Base-by-base conservation (phyloP, 192 early-diverging fungal genomes). In the Podila verticillata region DNA sequence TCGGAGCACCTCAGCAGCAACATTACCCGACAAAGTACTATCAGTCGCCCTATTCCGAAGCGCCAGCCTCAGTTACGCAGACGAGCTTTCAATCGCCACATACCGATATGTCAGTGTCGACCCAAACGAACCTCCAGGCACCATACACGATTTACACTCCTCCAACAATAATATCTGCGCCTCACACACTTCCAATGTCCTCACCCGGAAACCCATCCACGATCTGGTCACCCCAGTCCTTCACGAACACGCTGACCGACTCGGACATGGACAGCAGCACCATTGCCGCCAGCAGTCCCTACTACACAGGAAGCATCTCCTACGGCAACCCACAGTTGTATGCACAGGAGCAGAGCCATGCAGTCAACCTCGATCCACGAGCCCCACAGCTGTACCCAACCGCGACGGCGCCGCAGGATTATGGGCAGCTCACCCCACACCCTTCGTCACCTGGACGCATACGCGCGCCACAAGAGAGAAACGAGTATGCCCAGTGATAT, bases 21-120 rank as follows among this genome's bases (percentile, higher is more conserved):
- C 51, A 54, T 7, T 54, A 54, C 24, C 24, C 51, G 20, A 54
- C 51, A n/a, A 54, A n/a, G 51, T 54, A 54, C 51, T 54, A 54
- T 54, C 51, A 54, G 24, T 10, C 51, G 4, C 39, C 39, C 1
- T 15, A 44, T 44, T 44, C 39, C 2, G 39, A 44, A 4, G 39
- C 15, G 39, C 39, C 15, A 44, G 39, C 39, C 3, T 44, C 39
- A 44, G 39, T 44, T n/a, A n/a, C n/a, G 13, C 10, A 44, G 36
- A 39, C 36, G 13, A 39, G 10, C 36, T 39, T 12, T 12, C 7
- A 0, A 15, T 44, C 39, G 17, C 39, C 39, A 44, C 13, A 44
- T 44, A 4, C 39, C 39, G 39, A 44, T 10, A 15, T 4, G 4
- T 15, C 17, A 44, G 39, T 15, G 39, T 15, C 39, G 5, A 17